These are phyloP conservation scores for Cupressus sempervirens DNA, from an alignment of 75 land plant species.

Conservation along the genomic window DNA sequence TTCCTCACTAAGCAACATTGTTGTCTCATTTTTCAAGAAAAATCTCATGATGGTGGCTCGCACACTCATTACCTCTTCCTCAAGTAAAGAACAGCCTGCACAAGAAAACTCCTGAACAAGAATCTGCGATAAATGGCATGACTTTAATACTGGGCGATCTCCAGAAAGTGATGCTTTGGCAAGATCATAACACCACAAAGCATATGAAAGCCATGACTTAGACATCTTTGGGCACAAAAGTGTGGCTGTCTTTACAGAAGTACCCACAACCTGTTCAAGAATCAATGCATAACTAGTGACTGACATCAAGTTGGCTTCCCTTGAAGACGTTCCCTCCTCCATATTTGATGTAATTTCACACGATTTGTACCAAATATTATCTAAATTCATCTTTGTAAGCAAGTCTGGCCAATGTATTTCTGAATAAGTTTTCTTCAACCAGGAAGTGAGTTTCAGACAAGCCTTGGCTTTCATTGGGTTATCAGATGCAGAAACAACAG, in stretches of 20 bases:
- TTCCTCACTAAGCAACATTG: slow-evolving; percentile 7
- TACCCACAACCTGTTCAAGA: slow-evolving; percentile 66
- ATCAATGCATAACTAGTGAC: slow-evolving; percentile 14
- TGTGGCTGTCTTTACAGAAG: slow-evolving; percentile 61
- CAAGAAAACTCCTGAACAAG: slow-evolving; percentile 47
- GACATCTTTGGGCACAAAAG: slow-evolving; percentile 66
- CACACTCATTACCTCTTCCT: slow-evolving; percentile 54
- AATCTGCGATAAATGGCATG: slow-evolving; percentile 41
- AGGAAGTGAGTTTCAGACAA: slow-evolving; percentile 76
- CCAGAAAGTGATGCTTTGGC: slow-evolving; percentile 40
- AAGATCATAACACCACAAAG: slow-evolving; percentile 84
- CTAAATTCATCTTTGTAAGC: slow-evolving; percentile 30
- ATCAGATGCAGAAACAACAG: slow-evolving; percentile 12
- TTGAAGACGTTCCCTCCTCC: not conserved
- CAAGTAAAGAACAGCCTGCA: slow-evolving; percentile 41
- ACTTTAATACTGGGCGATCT: slow-evolving; percentile 18
- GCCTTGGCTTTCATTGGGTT: slow-evolving; percentile 67
- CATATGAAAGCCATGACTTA: slow-evolving; percentile 95
- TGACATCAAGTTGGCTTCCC: slow-evolving; percentile 10
- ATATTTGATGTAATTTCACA: slow-evolving; percentile 9
- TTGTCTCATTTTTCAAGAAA: slow-evolving; percentile 10
- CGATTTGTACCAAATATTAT: slow-evolving; percentile 9
- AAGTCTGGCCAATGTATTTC: slow-evolving; percentile 24
- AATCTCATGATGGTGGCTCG: slow-evolving; percentile 29
- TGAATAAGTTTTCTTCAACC: slow-evolving; percentile 51